Conservation (phyloP, 192 early-diverging fungal genomes). For the Entomortierella parvispora region DNA sequence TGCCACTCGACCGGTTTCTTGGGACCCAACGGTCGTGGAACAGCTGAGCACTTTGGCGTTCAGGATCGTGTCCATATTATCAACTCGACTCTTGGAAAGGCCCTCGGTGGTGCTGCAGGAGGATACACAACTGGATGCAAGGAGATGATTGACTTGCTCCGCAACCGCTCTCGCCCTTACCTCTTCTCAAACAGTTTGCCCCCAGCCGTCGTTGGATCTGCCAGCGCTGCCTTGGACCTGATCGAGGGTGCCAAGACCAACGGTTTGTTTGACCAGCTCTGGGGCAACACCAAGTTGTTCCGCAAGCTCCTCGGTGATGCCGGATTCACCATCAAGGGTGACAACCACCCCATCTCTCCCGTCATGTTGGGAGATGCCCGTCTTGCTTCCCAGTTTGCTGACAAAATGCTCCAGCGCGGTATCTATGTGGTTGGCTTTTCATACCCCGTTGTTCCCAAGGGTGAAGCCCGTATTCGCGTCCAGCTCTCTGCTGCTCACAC, state of each 20-base stretch:
- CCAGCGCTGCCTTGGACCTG: slow-evolving; percentile 65
- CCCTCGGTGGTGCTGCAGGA: slow-evolving; percentile 90
- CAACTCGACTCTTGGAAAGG: slow-evolving; percentile 95
- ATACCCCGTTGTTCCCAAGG: slow-evolving; percentile 92
- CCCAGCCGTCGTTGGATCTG: slow-evolving; percentile 89
- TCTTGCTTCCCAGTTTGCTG: slow-evolving; percentile 71
- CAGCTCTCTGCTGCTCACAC: slow-evolving; percentile 94
- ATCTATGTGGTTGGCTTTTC: slow-evolving; percentile 98
- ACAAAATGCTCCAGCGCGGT: slow-evolving; percentile 89
- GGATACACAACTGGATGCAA: slow-evolving; percentile 95
- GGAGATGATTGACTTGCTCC: slow-evolving; percentile 89
- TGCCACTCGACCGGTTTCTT: slow-evolving; percentile 97
- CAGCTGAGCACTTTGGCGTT: slow-evolving; percentile 89
- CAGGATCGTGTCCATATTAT: slow-evolving; percentile 91
- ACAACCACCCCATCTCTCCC: slow-evolving; percentile 80
- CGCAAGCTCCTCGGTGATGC: slow-evolving; percentile 65
- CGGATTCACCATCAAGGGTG: slow-evolving; percentile 69
- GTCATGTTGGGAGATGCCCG: slow-evolving; percentile 97
- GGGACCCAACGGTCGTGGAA: slow-evolving; percentile 88
- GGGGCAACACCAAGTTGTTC: slow-evolving; percentile 70
- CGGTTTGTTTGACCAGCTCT: slow-evolving; percentile 62
- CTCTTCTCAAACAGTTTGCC: slow-evolving; percentile 98
- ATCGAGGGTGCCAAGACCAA: slow-evolving; percentile 60
- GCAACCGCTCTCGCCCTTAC: slow-evolving; percentile 93
- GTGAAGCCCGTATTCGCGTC: slow-evolving; percentile 95